A percentile compares a stretch with the other conserved stretches of the same genome.
These are phyloP conservation scores for Coniochaeta sp. DNA, from an alignment of 2,329 filamentous ascomycete species.

Conservation along the genomic window DNA sequence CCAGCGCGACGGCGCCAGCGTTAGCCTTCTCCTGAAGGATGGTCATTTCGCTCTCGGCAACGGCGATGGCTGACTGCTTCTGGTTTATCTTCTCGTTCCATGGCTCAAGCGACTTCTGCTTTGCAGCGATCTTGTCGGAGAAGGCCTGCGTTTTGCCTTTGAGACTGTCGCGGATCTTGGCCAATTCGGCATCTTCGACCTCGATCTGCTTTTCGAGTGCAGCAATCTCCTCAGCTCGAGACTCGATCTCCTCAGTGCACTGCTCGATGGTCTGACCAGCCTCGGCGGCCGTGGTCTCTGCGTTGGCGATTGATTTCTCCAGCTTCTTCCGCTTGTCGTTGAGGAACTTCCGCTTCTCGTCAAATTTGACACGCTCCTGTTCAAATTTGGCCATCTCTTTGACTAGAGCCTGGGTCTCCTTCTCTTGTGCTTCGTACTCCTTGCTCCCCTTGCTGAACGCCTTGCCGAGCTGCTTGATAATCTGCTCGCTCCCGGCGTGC, in stretches of 20 bases:
- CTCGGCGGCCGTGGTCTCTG: constrained; percentile 66
- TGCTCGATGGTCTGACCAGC: constrained; percentile 72
- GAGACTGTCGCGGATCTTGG: constrained; percentile 73
- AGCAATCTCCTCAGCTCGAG: constrained; percentile 64
- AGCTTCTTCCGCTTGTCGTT: constrained; percentile 88
- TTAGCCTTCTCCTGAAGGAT: constrained; percentile 88
- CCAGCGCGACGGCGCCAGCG: constrained; percentile 73
- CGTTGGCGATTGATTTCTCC: constrained; percentile 75
- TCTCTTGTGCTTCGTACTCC: constrained; percentile 75
- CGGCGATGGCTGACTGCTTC: constrained; percentile 87
- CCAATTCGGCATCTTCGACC: constrained; percentile 73
- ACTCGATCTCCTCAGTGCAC: constrained; percentile 70
- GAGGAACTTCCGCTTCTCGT: constrained; percentile 95
- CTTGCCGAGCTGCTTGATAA: constrained; percentile 85
- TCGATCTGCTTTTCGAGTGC: constrained; percentile 70
- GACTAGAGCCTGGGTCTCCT: constrained; percentile 66
- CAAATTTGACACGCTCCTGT: constrained; percentile 93
- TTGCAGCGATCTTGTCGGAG: constrained; percentile 83
- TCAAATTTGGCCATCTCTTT: constrained; percentile 92
- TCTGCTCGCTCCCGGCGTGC: constrained; percentile 80
- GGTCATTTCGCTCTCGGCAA: constrained; percentile 88
- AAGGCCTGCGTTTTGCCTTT: constrained; percentile 95
- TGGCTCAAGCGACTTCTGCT: constrained; percentile 90
- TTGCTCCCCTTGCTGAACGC: constrained; percentile 76
- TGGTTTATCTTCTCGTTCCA: constrained; percentile 97